A percentile compares a stretch with the other conserved stretches of the same genome.
phyloP scores from a whole-genome alignment of 352 stramenopile species.

The Saprolegnia diclina region DNA sequence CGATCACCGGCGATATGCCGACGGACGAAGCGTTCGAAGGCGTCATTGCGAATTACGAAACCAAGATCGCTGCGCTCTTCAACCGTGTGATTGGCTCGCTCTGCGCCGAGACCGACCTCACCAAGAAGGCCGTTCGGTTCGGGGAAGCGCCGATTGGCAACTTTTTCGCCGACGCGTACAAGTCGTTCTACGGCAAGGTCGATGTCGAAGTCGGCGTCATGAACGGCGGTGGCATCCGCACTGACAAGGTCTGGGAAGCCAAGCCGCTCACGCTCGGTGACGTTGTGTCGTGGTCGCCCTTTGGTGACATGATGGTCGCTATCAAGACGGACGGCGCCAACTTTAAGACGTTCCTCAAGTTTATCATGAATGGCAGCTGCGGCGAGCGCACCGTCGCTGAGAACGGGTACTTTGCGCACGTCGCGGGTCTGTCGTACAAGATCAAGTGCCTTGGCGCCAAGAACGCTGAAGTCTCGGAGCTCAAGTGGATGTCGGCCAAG shows the following conservation, averaged over 20 bases:
- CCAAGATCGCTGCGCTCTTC: constrained; percentile 39
- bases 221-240: constrained; percentile 65
- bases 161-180: constrained; percentile 46
- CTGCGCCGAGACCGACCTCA: constrained; percentile 51
- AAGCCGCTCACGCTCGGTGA: constrained; percentile 46
- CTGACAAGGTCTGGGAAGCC: constrained; percentile 48
- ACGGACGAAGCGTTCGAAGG: constrained; percentile 47
- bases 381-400: constrained; percentile 38
- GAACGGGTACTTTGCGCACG: constrained; percentile 64
- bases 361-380: constrained; percentile 49
- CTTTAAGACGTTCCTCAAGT: constrained; percentile 53
- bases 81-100: constrained; percentile 44
- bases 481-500: constrained; percentile 52
- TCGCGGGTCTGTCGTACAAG: constrained; percentile 57
- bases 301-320: constrained; percentile 65
- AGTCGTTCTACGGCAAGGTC: constrained; percentile 41
- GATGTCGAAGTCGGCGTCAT: constrained; percentile 47
- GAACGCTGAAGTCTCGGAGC: constrained; percentile 36
- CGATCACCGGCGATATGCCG: constrained; percentile 54
- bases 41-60: constrained; percentile 44
- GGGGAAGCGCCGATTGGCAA: constrained; percentile 47
- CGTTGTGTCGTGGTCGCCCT: constrained; percentile 57
- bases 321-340: constrained; percentile 47
- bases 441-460: constrained; percentile 47
- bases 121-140: constrained; percentile 43